Evolutionary conservation across 2,329 filamentous ascomycete genomes (phyloP).

Genomic region (Colletotrichum truncatum): DNA sequence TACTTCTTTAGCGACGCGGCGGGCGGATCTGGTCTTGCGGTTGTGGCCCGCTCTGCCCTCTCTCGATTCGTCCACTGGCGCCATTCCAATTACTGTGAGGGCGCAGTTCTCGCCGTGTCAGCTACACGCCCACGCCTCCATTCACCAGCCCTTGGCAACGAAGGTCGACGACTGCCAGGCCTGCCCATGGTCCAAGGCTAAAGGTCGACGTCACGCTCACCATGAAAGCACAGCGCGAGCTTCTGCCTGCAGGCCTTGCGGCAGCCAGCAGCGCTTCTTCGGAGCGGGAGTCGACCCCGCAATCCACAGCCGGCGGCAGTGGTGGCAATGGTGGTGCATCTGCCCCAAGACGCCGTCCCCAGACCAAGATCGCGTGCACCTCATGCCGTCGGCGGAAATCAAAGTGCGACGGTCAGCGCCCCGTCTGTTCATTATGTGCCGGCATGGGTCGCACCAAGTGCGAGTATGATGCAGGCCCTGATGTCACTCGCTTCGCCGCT

Average conservation of each 20-base stretch:
- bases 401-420: conserved; percentile 30
- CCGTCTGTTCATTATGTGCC: conserved; percentile 30
- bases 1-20: conserved; percentile 22
- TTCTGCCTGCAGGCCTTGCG: conserved; percentile 27
- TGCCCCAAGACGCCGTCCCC: conserved; percentile 21
- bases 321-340: not conserved
- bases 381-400: conserved; percentile 29
- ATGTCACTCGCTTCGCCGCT: conserved; percentile 30
- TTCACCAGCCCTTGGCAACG: not conserved
- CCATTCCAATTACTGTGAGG: conserved; percentile 7
- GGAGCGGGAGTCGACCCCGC: conserved; percentile 22
- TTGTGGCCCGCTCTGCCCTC: conserved; percentile 28
- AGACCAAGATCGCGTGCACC: conserved; percentile 31
- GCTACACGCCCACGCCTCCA: conserved; percentile 10
- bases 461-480: conserved; percentile 32
- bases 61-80: conserved; percentile 25
- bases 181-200: conserved; percentile 10
- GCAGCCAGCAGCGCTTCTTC: conserved; percentile 19
- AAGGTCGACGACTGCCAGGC: not conserved
- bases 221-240: conserved; percentile 31
- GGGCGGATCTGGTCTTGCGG: conserved; percentile 25
- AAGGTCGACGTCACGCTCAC: not conserved
- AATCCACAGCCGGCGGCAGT: conserved; percentile 4
- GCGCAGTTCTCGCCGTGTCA: conserved; percentile 14
- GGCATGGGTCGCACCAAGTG: conserved; percentile 27